phyloP scores from a whole-genome alignment of 2,329 filamentous ascomycete genomes.

The Xylaria sp. region DNA sequence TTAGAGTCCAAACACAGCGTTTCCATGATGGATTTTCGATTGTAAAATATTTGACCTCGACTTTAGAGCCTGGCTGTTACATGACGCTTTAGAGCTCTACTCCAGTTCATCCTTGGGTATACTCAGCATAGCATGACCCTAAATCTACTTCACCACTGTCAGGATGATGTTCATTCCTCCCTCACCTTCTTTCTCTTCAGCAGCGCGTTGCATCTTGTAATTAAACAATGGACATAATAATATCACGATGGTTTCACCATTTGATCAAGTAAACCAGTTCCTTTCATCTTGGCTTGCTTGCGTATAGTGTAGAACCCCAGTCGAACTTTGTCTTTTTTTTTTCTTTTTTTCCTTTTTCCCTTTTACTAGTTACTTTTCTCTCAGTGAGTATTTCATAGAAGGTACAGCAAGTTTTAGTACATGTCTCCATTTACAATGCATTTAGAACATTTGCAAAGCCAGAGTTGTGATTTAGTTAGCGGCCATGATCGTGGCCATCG shows the following conservation, averaged over 20 bases:
- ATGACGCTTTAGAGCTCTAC: too few species aligned
- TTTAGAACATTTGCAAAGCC: background rate
- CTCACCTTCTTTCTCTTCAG: background rate
- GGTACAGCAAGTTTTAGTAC: background rate
- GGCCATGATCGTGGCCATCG: slow-evolving; percentile 23
- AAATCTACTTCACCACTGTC: background rate
- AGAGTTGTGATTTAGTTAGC: background rate
- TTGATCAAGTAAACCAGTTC: background rate
- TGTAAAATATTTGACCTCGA: too few species aligned
- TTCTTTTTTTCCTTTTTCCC: too few species aligned
- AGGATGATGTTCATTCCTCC: background rate
- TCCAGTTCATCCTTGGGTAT: background rate
- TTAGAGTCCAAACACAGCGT: too few species aligned
- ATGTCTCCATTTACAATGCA: background rate
- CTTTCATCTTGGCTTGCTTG: background rate
- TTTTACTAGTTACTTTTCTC: too few species aligned
- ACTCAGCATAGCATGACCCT: too few species aligned
- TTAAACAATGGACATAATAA: too few species aligned
- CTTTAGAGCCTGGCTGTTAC: too few species aligned
- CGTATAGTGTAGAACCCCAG: background rate
- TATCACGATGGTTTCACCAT: too few species aligned
- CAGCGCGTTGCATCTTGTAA: too few species aligned
- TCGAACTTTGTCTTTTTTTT: background rate
- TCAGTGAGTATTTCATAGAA: background rate
- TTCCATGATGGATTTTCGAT: too few species aligned